Base-by-base conservation (phyloP, 345 rosid genomes). In the Lepidium didymum region DNA sequence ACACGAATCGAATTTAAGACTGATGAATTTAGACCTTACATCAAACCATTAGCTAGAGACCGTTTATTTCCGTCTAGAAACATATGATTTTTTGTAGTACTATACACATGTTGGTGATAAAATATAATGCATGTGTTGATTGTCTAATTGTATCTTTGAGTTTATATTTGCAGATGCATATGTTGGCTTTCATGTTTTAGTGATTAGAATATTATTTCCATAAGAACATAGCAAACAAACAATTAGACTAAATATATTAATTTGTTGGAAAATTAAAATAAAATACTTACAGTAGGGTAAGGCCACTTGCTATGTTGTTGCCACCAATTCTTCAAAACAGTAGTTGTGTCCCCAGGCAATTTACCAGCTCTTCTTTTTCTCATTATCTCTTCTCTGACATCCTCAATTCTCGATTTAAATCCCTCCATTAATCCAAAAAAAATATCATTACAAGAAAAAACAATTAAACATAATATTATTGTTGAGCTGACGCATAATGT, bases 241-340 rank as follows among this genome's bases (percentile, higher is more conserved):
- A 19, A 38, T 12, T 19, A 49, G 7, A 51, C 33, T 25, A 19
- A 3, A 16, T 31, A 13, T 34, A 6, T 11, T 0, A 47, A 27
- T 53, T 27, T 38, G n/a, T 31, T 40, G 12, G 16, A 8, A 21
- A 21, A 18, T 2, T 10, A 40, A 37, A 27, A 25, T 18, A n/a
- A 7, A 37, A 4, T 44, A 69, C 87, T 86, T 78, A 93, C 98
- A 56, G 97, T 94, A 61, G 99, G 99, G 68, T 94, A 94, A 33
- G 99, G 99, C 99, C 99, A 94, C 57, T 90, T 94, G 4, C 97
- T 86, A 65, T 94, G 99, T 78, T 90, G 92, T 67, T 84, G 97
- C 98, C 98, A 93, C 98, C 98, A 93, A 46, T 77, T 87, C 59
- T 93, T 93, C 25, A 93, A 87, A 37, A 93, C 97, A 8, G 92